phyloP scores from a whole-genome alignment of 805 yeast species.

The Myxozyma neotropica region DNA sequence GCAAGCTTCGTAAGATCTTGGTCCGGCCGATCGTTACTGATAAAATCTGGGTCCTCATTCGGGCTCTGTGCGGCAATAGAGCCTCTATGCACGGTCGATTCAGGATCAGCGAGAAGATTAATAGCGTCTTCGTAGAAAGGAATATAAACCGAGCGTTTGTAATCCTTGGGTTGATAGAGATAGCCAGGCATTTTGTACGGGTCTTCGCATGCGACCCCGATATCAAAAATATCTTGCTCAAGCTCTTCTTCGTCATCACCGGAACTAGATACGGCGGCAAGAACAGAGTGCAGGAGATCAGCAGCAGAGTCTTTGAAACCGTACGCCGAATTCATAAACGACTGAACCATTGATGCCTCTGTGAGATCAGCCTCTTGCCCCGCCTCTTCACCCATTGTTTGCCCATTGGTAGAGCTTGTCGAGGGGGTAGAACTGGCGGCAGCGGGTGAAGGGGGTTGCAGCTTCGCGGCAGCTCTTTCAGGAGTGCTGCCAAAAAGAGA shows the following conservation, averaged over 20 bases:
- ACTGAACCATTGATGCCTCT: too few species aligned
- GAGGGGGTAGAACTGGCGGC: too few species aligned
- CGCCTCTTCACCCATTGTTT: too few species aligned
- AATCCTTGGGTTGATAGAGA: slow-evolving; percentile 5
- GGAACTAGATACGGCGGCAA: background rate
- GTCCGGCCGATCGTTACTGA: background rate
- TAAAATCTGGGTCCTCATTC: background rate
- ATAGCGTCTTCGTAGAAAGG: slow-evolving; percentile 11
- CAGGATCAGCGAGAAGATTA: slow-evolving; percentile 2
- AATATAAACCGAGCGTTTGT: slow-evolving; percentile 8
- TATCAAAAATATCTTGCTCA: background rate
- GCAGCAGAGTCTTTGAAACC: slow-evolving; percentile 2
- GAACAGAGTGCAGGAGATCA: background rate
- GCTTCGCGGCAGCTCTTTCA: too few species aligned
- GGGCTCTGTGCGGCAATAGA: background rate
- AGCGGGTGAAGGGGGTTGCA: too few species aligned
- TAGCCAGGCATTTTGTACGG: slow-evolving; percentile 31
- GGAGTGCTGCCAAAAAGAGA: too few species aligned
- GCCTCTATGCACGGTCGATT: background rate
- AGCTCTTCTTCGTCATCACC: background rate
- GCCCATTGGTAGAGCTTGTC: too few species aligned
- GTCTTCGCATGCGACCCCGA: slow-evolving; percentile 12
- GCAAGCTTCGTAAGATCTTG: background rate
- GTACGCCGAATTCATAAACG: too few species aligned
- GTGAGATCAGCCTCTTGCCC: too few species aligned